Conservation (phyloP, 306 rosid genomes). For the Hylodesmum podocarpum region DNA sequence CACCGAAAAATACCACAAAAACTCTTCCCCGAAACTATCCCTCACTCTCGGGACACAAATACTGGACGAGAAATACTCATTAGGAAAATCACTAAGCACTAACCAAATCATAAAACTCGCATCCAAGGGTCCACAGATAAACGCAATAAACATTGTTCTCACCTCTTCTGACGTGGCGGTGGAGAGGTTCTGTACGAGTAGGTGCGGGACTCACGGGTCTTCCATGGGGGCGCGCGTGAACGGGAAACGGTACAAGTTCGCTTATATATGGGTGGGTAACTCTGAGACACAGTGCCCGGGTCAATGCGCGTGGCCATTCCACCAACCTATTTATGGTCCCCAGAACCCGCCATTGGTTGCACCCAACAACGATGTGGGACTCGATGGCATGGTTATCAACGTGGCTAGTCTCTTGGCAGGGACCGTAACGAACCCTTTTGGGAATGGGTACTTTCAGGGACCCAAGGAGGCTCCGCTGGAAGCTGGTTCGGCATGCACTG, state of each 20-base stretch:
- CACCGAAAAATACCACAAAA: constrained; percentile 49
- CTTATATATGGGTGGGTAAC: constrained; percentile 75
- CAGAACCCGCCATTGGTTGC: constrained; percentile 53
- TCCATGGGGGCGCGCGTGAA: constrained; percentile 22
- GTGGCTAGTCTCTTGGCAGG: constrained; percentile 70
- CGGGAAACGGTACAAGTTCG: constrained; percentile 42
- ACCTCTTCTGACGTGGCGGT: constrained; percentile 50
- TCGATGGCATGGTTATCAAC: constrained; percentile 72
- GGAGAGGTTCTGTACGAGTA: constrained; percentile 56
- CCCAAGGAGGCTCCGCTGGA: constrained; percentile 71
- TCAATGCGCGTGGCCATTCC: constrained; percentile 86
- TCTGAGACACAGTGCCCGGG: constrained; percentile 72
- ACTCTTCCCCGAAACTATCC: constrained; percentile 7
- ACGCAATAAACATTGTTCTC: constrained; percentile 58
- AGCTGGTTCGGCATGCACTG: constrained; percentile 69
- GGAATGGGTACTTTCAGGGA: constrained; percentile 72
- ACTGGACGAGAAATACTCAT: constrained; percentile 40
- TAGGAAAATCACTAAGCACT: constrained; percentile 55
- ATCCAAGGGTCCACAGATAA: constrained; percentile 39
- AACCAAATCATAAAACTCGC: constrained; percentile 44
- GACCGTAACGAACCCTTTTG: constrained; percentile 61
- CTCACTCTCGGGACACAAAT: constrained; percentile 42
- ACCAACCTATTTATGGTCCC: constrained; percentile 83
- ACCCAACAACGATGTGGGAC: constrained; percentile 69
- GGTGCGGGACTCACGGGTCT: constrained; percentile 65